Base-by-base conservation (phyloP, 192 early-diverging fungal species). In the Lobulomyces angularis region DNA sequence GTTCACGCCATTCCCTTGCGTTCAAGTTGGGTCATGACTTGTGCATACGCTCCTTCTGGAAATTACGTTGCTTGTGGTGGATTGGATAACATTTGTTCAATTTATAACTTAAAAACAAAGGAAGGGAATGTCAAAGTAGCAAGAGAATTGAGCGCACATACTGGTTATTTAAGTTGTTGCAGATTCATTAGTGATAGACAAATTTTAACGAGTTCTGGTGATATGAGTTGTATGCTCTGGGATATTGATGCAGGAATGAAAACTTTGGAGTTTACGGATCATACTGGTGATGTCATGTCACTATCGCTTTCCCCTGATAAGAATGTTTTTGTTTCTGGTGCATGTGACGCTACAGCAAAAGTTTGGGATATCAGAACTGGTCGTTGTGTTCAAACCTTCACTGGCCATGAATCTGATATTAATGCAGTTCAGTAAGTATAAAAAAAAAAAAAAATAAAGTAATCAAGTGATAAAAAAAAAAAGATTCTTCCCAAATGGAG, bases 21-120 rank as follows among this genome's bases (percentile, higher is more conserved):
- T 8, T 99, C 95, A 1, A 95, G 91, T 8, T 99, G 95, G 95
- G 93, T 99, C 53, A 99, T 99, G 95, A 97, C 95, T 20, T 96
- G 92, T 52, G 90, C 95, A 2, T 99, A 96, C 46, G 89, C 95
- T 31, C 95, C 95, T 3, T 94, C 90, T 7, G 90, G 95, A 18
- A 88, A 85, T 61, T 92, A 90, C 67, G 95, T 99, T 16, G 95
- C 95, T 32, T 99, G 95, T 62, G 95, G 95, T 62, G 95, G 95
- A 48, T 78, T 99, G 41, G 95, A 99, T 67, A 97, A 97, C 65
- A 82, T 99, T 51, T 99, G 95, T 66, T 93, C 90, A 19, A 95
- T 99, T 56, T 99, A 94, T 69, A 99, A 94, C 53, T 64, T 99
- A 25, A 86, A 84, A 49, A 88, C 90, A 32, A 81, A 84, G 49